phyloP scores from a whole-genome alignment of 129 eudicot genomes.

The Artemisia annua region DNA sequence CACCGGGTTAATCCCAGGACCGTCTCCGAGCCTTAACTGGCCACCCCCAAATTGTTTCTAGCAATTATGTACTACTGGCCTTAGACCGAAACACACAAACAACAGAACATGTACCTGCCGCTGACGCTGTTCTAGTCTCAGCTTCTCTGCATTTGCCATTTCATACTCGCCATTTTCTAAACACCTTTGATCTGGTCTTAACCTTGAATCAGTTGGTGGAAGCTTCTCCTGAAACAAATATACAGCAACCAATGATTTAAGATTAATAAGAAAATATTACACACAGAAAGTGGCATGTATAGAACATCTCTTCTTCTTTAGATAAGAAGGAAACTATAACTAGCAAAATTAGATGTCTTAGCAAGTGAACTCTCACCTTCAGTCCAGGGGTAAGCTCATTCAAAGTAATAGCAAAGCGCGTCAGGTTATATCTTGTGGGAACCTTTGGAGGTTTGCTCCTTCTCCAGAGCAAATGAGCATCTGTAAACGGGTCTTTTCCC shows the following conservation, averaged over 20 bases:
- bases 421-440: conserved; percentile 86
- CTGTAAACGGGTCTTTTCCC: conserved; percentile 65
- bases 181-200: conserved; percentile 94
- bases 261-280: neutral
- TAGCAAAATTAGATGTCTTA: neutral
- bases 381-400: conserved; percentile 87
- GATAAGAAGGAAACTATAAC: neutral
- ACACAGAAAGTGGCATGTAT: neutral
- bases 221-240: conserved; percentile 60
- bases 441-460: conserved; percentile 87
- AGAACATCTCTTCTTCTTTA: too few species aligned
- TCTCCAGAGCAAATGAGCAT: conserved; percentile 87
- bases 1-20: too few species aligned
- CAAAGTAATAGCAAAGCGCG: conserved; percentile 90
- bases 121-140: conserved; percentile 89
- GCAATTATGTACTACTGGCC: too few species aligned
- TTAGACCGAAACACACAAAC: neutral
- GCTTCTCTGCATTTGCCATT: conserved; percentile 84
- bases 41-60: too few species aligned
- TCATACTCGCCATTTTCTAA: conserved; percentile 95
- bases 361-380: conserved; percentile 40
- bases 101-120: conserved; percentile 61
- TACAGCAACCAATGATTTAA: too few species aligned
- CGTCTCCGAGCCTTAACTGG: too few species aligned
- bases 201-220: conserved; percentile 96